Conservation (phyloP, 371 early-diverging fungal genomes). For the Capillidium heterosporum region DNA sequence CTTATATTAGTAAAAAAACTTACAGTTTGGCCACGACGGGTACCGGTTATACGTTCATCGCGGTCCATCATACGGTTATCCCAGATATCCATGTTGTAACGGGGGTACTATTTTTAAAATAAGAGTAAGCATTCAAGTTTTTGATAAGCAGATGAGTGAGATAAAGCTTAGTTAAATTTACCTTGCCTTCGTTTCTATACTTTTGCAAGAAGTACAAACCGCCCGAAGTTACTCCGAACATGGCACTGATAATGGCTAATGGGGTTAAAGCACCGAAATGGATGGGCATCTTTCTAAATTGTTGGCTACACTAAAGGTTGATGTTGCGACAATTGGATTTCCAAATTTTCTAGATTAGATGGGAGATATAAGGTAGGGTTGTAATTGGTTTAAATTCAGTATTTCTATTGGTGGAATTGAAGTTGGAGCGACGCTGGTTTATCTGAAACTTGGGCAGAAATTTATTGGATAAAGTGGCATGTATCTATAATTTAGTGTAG, state of each 20-base stretch:
- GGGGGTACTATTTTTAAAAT: constrained; percentile 13
- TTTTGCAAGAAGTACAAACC: constrained; percentile 14
- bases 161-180: constrained; percentile 5
- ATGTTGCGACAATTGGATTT: no score
- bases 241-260: constrained; percentile 19
- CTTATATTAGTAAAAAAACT: not conserved
- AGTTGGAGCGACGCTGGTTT: no score
- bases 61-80: constrained; percentile 22
- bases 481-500: no score
- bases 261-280: constrained; percentile 24
- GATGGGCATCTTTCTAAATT: constrained; percentile 17
- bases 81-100: constrained; percentile 20
- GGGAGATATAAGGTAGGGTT: no score
- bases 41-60: constrained; percentile 19
- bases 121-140: not conserved
- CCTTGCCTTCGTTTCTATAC: constrained; percentile 20
- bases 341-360: no score
- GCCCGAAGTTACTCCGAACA: constrained; percentile 20
- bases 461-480: no score
- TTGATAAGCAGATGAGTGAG: not conserved
- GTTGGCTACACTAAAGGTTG: not conserved
- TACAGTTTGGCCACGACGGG: constrained; percentile 19
- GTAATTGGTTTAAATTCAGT: no score
- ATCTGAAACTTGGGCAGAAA: no score
- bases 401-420: no score